Evolutionary conservation across 345 rosid species (phyloP).

Genomic region (Populus alba): DNA sequence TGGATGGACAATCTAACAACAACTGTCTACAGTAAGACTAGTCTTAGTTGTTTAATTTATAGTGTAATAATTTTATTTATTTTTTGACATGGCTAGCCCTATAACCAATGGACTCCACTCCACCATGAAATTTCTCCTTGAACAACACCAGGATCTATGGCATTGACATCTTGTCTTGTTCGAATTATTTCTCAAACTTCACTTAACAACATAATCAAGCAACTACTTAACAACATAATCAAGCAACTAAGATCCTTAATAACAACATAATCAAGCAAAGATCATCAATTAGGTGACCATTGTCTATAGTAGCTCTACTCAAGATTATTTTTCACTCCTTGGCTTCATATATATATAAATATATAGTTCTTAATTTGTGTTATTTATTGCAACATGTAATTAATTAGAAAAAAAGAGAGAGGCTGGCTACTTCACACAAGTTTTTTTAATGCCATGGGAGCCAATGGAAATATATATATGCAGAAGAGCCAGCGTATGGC

Average conservation of each 20-base stretch:
- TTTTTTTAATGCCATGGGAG: not conserved
- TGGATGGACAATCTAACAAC: no score
- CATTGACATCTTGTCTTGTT: no score
- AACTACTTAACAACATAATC: not conserved
- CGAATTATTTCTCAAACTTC: not conserved
- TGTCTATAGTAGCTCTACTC: not conserved
- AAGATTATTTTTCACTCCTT: not conserved
- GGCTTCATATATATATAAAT: not conserved
- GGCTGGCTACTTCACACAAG: not conserved
- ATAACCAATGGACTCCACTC: no score
- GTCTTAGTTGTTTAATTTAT: no score
- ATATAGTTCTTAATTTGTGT: not conserved
- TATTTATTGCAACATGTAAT: not conserved
- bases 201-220: not conserved
- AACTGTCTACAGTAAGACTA: no score
- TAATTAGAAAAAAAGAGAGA: not conserved
- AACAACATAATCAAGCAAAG: not conserved
- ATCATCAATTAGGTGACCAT: not conserved
- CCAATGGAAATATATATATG: not conserved
- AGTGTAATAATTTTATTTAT: no score
- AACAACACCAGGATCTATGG: no score
- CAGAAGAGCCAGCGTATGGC: not conserved
- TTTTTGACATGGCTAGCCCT: no score
- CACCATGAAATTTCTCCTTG: no score
- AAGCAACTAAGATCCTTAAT: not conserved